Percentiles rank a stretch among this genome's conserved stretches.
Conservation (phyloP, 2,329 filamentous ascomycete genomes). For the Ascochyta lentis region DNA sequence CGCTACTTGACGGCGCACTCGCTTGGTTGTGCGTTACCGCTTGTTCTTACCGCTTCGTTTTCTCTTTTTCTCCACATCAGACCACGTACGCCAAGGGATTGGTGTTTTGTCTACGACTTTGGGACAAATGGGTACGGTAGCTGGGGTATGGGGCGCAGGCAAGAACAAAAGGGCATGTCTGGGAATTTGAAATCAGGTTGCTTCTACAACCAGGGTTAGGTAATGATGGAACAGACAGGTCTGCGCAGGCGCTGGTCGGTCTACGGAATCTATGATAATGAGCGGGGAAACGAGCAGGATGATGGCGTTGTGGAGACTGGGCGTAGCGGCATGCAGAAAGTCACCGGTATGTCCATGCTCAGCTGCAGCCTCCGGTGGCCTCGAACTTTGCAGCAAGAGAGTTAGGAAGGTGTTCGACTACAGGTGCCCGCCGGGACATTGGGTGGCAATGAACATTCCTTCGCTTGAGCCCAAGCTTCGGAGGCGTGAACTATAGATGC, state of each 20-base stretch:
- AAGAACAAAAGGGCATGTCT: slow-evolving; percentile 17
- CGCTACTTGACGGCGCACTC: slow-evolving; percentile 7
- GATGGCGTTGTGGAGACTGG: slow-evolving; percentile 21
- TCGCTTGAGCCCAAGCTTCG: slow-evolving; percentile 22
- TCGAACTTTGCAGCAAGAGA: slow-evolving; percentile 15
- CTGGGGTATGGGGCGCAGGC: slow-evolving; percentile 18
- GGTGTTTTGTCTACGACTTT: slow-evolving; percentile 21
- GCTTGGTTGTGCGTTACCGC: slow-evolving; percentile 10
- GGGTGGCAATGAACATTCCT: slow-evolving; percentile 28
- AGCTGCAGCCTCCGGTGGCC: slow-evolving; percentile 24
- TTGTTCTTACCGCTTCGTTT: slow-evolving; percentile 26
- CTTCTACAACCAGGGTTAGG: slow-evolving; percentile 32
- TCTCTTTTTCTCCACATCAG: slow-evolving; percentile 24
- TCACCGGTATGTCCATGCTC: slow-evolving; percentile 25
- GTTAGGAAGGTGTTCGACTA: slow-evolving; percentile 18
- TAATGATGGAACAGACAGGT: slow-evolving; percentile 32
- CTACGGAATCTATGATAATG: slow-evolving; percentile 35
- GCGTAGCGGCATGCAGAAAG: slow-evolving; percentile 26
- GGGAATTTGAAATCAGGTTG: slow-evolving; percentile 28
- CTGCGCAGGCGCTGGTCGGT: slow-evolving; percentile 43
- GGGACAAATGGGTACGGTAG: slow-evolving; percentile 17
- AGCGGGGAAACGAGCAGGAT: slow-evolving; percentile 26
- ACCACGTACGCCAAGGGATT: slow-evolving; percentile 23
- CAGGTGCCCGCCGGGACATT: slow-evolving; percentile 19
- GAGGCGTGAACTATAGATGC: slow-evolving; percentile 29